Evolutionary conservation across 805 yeast species (phyloP), one percentile per base, ranked within the genome.

Genomic region (Scheffersomyces lignosus): DNA sequence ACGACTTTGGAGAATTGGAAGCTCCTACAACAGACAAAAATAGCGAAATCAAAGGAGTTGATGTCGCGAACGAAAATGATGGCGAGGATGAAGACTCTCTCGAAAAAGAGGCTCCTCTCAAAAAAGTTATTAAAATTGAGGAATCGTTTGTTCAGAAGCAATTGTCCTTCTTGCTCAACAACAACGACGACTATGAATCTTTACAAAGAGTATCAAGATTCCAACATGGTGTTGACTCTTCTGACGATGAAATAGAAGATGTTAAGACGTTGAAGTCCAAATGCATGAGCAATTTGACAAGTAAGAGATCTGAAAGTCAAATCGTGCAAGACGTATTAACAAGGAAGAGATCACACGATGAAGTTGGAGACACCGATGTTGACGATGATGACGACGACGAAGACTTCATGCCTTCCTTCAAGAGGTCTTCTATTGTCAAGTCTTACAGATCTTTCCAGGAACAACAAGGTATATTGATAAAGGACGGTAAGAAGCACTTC

Each of bases 111-210:
- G 48, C 47, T 20, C 57, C 48, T 31, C 59, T 58, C 28, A 62
- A 67, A 39, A 70, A 62, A 34, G 49, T 51, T 3, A 54, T 64
- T 5, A 54, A 57, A n/a, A 49, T 80, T 26, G 74, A 78, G 5
- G 76, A 74, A 51, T 73, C 73, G 0, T 80, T 75, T 52, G 81
- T 81, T 4, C 80, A 76, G 31, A 69, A 64, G 38, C 75, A 77
- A 32, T 59, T 81, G 26, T 78, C 84, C 1, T 80, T 79, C 45
- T 64, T 80, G 37, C 59, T 60, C 17, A 56, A 59, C 15, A 45
- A 48, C 4, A 48, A 56, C 12, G 56, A 52, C 4, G 65, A 65
- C 27, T 67, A 65, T 44, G 60, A 49, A 29, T 47, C 34, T 33
- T 53, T 52, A 30, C 71, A 62, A 41, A 45, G 45, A 40, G 45